Evolutionary conservation across 78 protist species (phyloP).

Genomic region (Polysphondylium violaceum): DNA sequence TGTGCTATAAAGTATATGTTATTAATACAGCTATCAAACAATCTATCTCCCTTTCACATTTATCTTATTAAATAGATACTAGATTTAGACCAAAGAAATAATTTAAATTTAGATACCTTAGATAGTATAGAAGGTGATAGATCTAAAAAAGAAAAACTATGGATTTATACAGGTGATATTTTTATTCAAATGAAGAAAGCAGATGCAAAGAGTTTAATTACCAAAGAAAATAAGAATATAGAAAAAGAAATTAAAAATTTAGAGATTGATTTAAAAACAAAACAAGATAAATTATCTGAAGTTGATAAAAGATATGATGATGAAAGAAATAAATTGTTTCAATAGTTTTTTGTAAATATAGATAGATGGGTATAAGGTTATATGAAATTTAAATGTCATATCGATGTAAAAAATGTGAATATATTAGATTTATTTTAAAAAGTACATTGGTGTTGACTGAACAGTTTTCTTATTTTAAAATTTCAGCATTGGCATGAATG

Average conservation of each 20-base stretch:
- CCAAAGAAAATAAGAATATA: slow-evolving; percentile 28
- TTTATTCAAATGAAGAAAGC: slow-evolving; percentile 56
- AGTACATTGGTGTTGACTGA: too few relatives aligned
- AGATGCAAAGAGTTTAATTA: slow-evolving; percentile 5
- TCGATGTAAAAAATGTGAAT: too few relatives aligned
- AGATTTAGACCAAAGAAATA: slow-evolving; percentile 64
- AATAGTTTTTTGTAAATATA: too few relatives aligned
- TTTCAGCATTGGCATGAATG: too few relatives aligned
- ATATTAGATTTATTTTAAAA: too few relatives aligned
- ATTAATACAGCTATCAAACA: not conserved
- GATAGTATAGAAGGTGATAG: not conserved
- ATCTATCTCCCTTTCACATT: too few relatives aligned
- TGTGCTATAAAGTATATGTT: not conserved
- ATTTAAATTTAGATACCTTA: slow-evolving; percentile 58
- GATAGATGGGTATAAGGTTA: too few relatives aligned
- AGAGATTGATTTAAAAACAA: not conserved
- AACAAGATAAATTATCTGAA: slow-evolving; percentile 22
- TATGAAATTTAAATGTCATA: too few relatives aligned
- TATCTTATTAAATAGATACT: slow-evolving; percentile 31
- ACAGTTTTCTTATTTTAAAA: too few relatives aligned
- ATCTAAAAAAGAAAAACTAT: slow-evolving; percentile 13
- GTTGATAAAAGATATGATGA: not conserved
- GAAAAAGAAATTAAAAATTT: slow-evolving; percentile 25
- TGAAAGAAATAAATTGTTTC: slow-evolving; percentile 27
- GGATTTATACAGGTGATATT: slow-evolving; percentile 74